These are phyloP conservation scores for Paecilomyces formosus DNA, from an alignment of 2,329 filamentous ascomycete genomes.

Conservation along the genomic window DNA sequence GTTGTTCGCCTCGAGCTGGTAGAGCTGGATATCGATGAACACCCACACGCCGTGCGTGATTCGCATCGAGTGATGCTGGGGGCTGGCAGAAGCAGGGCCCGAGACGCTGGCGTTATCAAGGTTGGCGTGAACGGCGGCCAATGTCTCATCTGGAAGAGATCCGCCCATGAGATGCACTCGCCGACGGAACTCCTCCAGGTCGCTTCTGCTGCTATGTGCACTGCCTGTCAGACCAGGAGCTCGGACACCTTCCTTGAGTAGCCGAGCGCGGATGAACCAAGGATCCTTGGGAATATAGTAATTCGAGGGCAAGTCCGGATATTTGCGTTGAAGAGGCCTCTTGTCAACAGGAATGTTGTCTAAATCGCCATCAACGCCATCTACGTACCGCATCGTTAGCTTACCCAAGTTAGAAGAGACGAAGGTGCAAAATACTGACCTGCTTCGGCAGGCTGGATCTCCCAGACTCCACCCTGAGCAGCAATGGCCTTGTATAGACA, in stretches of 20 bases:
- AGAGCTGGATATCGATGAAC: constrained; percentile 92
- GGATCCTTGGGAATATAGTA: constrained; percentile 89
- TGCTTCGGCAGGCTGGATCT: constrained; percentile 45
- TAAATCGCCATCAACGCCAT: constrained; percentile 30
- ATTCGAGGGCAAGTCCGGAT: constrained; percentile 42
- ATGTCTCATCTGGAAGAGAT: constrained; percentile 18
- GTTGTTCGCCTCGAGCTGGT: constrained; percentile 84
- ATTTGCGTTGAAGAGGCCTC: constrained; percentile 35
- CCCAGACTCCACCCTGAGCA: constrained; percentile 84
- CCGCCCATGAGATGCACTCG: constrained; percentile 28
- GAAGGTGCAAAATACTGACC: constrained; percentile 19
- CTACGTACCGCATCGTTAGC: constrained; percentile 6
- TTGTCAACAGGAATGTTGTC: constrained; percentile 26
- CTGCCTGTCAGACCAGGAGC: constrained; percentile 38
- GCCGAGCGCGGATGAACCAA: constrained; percentile 88
- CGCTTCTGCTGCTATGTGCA: constrained; percentile 32
- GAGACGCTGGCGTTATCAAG: constrained; percentile 25
- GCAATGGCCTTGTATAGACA: constrained; percentile 90
- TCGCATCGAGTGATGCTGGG: constrained; percentile 27
- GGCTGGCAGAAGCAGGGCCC: constrained; percentile 30
- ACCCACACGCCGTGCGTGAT: constrained; percentile 71
- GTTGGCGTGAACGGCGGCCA: constrained; percentile 19
- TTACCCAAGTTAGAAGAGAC: not conserved
- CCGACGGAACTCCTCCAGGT: constrained; percentile 34
- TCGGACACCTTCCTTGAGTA: constrained; percentile 72